phyloP scores from a whole-genome alignment of 371 early-diverging fungal species.

The Mucor indicus region DNA sequence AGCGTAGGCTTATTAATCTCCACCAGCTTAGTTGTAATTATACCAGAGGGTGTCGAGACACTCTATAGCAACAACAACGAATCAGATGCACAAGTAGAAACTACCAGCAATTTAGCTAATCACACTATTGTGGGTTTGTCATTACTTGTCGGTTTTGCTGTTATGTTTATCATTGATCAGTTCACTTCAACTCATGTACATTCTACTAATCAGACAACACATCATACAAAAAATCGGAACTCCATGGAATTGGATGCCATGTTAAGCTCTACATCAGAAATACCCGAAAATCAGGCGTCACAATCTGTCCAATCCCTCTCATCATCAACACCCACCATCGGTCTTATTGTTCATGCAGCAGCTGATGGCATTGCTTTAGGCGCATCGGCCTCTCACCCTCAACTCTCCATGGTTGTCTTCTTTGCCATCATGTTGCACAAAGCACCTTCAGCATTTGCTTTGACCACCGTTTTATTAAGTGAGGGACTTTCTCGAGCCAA shows the following conservation, averaged over 20 bases:
- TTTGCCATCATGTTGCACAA: slow-evolving; percentile 97
- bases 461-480: slow-evolving; percentile 78
- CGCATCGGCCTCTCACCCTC: slow-evolving; percentile 64
- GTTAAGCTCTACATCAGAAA: background rate
- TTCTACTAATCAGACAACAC: too few species aligned
- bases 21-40: slow-evolving; percentile 84
- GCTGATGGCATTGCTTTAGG: slow-evolving; percentile 96
- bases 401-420: slow-evolving; percentile 85
- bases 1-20: slow-evolving; percentile 91
- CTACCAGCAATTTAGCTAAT: background rate
- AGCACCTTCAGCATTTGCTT: slow-evolving; percentile 91
- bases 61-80: slow-evolving; percentile 41
- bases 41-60: slow-evolving; percentile 94
- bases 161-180: slow-evolving; percentile 90
- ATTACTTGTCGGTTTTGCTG: slow-evolving; percentile 78
- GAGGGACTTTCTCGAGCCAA: slow-evolving; percentile 63
- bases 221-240: background rate
- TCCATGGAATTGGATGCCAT: slow-evolving; percentile 11
- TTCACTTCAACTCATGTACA: slow-evolving; percentile 56
- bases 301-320: background rate
- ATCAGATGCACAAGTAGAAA: background rate
- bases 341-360: slow-evolving; percentile 90
- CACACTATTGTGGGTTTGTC: slow-evolving; percentile 78
- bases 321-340: slow-evolving; percentile 63
- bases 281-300: background rate